These are phyloP conservation scores for Hirsutella rhossiliensis DNA, from an alignment of 2,329 filamentous ascomycete species.

Conservation along the genomic window DNA sequence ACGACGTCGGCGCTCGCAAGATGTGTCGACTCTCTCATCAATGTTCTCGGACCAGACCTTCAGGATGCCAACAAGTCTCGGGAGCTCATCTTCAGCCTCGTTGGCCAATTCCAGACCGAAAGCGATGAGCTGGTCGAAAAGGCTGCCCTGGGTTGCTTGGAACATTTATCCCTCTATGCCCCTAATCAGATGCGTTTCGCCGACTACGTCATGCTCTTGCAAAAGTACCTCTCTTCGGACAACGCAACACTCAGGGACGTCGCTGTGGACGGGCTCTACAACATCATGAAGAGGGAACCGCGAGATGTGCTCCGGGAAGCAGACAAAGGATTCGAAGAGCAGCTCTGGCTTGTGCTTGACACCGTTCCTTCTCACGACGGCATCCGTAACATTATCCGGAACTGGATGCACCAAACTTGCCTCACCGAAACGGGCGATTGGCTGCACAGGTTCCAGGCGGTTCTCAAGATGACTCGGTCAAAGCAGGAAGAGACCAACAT, in stretches of 20 bases:
- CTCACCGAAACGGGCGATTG: slow-evolving; percentile 69
- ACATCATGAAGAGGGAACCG: slow-evolving; percentile 87
- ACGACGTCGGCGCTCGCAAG: slow-evolving; percentile 74
- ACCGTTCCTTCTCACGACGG: slow-evolving; percentile 62
- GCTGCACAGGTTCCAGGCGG: slow-evolving; percentile 78
- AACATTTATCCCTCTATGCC: slow-evolving; percentile 86
- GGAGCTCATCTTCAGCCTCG: slow-evolving; percentile 79
- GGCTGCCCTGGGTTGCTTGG: slow-evolving; percentile 71
- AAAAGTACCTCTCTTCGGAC: slow-evolving; percentile 62
- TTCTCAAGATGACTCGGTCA: slow-evolving; percentile 75
- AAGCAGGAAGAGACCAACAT: slow-evolving; percentile 45
- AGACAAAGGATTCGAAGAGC: slow-evolving; percentile 70
- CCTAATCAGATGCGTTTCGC: slow-evolving; percentile 75
- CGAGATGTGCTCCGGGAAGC: slow-evolving; percentile 69
- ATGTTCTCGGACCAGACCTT: slow-evolving; percentile 87
- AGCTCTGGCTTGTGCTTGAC: slow-evolving; percentile 85
- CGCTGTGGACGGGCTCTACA: slow-evolving; percentile 80
- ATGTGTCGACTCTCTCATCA: slow-evolving; percentile 90
- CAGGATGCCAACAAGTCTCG: slow-evolving; percentile 88
- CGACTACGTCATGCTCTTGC: slow-evolving; percentile 72
- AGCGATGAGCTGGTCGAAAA: slow-evolving; percentile 57
- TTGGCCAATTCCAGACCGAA: slow-evolving; percentile 71
- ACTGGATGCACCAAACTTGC: slow-evolving; percentile 88
- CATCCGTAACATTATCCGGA: slow-evolving; percentile 76
- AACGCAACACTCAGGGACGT: slow-evolving; percentile 61